Evolutionary conservation across 2,329 filamentous ascomycete genomes (phyloP), one percentile per base, ranked within the genome.

Genomic region (Trichoderma sp.): DNA sequence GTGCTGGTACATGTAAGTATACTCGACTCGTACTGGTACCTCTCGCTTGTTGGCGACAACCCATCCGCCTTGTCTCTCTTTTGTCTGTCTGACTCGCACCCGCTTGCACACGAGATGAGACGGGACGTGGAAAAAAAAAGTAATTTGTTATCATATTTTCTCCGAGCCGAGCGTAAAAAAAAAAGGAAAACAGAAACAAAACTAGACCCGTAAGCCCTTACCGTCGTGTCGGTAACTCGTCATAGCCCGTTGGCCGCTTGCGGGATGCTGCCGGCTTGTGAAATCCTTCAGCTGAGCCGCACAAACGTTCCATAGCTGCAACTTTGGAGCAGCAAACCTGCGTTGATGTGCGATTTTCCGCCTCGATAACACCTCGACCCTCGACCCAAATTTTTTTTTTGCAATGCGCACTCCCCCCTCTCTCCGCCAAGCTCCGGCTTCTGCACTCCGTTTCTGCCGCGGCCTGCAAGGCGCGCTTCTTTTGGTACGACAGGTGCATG

Each of bases 151-250:
- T 28, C 65, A 20, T 23, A 23, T 61, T 68, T 68, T 68, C 66
- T 61, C 66, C 66, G 57, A 62, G 26, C 66, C 55, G 66, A 17
- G 36, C 15, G 36, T 39, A 59, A 32, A 55, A 9, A 34, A 57
- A 58, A 58, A 26, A 4, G 55, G 26, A 3, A 58, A 32, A 59
- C 8, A 20, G 30, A 32, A 58, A 28, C 7, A 20, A 20, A 34
- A 20, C 11, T 7, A 59, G 57, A 59, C 55, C 66, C 55, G 39
- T 59, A 50, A 68, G 57, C 39, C 53, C 57, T 26, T 61, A 68
- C 66, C 66, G 28, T 36, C 66, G 26, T 57, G 66, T 23, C 66
- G 66, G 66, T 68, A 68, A 32, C n/a, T 26, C 32, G 55, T 59
- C 57, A 32, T 59, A 13, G 28, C 26, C 17, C 9, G 57, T 30